Percentiles rank a stretch among this genome's conserved stretches.
Evolutionary conservation across 2,329 filamentous ascomycete genomes (phyloP).

Genomic region (Polytolypa hystricis): DNA sequence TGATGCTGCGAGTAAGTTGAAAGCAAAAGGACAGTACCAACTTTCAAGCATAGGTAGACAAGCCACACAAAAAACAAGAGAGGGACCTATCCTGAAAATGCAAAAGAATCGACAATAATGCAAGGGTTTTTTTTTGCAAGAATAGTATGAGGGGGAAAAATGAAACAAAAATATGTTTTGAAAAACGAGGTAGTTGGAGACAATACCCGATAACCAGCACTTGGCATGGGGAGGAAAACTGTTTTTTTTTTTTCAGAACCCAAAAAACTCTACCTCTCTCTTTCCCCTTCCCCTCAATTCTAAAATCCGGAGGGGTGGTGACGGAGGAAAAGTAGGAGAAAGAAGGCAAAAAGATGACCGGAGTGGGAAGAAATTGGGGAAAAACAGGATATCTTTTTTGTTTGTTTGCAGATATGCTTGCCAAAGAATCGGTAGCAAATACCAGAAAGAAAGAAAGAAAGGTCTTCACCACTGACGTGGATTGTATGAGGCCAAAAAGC

Average conservation of each 20-base stretch:
- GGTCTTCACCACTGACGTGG: background rate
- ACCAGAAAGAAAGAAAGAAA: background rate
- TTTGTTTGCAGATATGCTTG: background rate
- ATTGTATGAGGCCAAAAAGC: background rate
- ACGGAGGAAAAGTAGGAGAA: background rate
- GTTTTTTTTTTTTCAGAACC: constrained; percentile 2
- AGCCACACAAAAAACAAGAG: too few relatives aligned
- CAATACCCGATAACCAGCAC: constrained; percentile 6
- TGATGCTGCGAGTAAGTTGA: too few relatives aligned
- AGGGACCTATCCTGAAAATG: too few relatives aligned
- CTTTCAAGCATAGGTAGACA: too few relatives aligned
- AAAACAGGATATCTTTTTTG: constrained; percentile 1
- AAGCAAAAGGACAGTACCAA: too few relatives aligned
- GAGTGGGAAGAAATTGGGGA: background rate
- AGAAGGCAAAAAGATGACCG: background rate
- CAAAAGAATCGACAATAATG: too few relatives aligned
- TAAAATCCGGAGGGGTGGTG: background rate
- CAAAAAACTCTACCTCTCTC: background rate
- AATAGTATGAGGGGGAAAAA: too few relatives aligned
- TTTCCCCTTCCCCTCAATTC: background rate
- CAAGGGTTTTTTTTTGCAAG: too few relatives aligned
- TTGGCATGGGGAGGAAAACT: constrained; percentile 8
- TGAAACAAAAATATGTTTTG: too few relatives aligned
- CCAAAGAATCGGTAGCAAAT: background rate
- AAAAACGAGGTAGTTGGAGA: too few relatives aligned